Conservation (phyloP, 1,284 basidiomycete genomes). For the Fomitiporia mediterranea region DNA sequence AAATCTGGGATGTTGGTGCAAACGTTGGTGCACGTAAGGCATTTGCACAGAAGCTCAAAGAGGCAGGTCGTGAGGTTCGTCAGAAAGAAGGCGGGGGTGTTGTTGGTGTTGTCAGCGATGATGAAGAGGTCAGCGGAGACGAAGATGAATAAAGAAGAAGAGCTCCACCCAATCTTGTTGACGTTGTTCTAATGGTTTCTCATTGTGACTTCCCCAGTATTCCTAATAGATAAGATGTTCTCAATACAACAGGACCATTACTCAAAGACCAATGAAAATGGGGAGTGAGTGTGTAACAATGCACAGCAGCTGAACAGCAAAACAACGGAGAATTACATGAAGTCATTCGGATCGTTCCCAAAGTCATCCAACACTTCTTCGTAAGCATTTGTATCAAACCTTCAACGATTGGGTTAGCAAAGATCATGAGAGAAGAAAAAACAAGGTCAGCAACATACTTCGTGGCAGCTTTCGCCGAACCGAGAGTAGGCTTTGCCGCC, state of each 20-base stretch:
- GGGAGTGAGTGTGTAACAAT: no score
- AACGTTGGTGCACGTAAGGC: constrained; percentile 76
- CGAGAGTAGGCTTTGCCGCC: constrained; percentile 67
- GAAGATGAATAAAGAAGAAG: constrained; percentile 28
- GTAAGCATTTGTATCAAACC: constrained; percentile 74
- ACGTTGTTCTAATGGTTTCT: background rate
- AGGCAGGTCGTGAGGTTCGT: constrained; percentile 61
- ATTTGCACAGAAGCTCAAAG: constrained; percentile 68
- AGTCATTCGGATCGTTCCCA: constrained; percentile 62
- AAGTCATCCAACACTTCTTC: constrained; percentile 86
- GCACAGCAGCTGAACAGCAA: background rate
- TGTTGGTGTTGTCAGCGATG: constrained; percentile 54
- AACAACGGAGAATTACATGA: constrained; percentile 50
- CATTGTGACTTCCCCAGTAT: background rate
- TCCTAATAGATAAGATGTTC: no score
- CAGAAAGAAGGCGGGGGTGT: constrained; percentile 67
- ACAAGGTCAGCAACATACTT: constrained; percentile 44
- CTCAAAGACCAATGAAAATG: no score
- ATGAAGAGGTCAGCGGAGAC: constrained; percentile 64
- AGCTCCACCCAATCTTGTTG: background rate
- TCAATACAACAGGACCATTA: no score
- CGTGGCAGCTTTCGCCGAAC: constrained; percentile 57
- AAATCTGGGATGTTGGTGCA: constrained; percentile 90
- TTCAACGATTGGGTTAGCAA: constrained; percentile 27
- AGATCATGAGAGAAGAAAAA: background rate